A percentile compares a stretch with the other conserved stretches of the same genome.
Evolutionary conservation across 495 filamentous ascomycete genomes (phyloP).

Genomic region (Penicillium desertorum): DNA sequence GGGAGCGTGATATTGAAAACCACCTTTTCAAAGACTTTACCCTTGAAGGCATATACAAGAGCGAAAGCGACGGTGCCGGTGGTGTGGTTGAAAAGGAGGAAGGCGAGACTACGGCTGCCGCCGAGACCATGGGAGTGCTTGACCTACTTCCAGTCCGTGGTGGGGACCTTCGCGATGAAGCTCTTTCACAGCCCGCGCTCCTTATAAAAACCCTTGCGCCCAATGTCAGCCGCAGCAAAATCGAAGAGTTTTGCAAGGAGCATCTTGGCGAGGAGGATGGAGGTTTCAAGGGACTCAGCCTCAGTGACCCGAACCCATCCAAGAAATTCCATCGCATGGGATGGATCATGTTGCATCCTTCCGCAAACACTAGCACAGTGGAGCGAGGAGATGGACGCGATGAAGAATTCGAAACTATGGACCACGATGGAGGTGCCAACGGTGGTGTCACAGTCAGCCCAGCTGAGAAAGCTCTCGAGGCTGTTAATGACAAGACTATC

Average conservation of each 20-base stretch:
- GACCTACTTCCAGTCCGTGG: slow-evolving; percentile 79
- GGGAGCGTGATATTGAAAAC: slow-evolving; percentile 76
- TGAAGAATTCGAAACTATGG: slow-evolving; percentile 61
- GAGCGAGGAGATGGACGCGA: slow-evolving; percentile 61
- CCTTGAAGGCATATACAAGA: slow-evolving; percentile 92
- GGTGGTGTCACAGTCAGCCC: slow-evolving; percentile 41
- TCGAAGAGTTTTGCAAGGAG: slow-evolving; percentile 90
- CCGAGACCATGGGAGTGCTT: slow-evolving; percentile 88
- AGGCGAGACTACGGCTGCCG: slow-evolving; percentile 83
- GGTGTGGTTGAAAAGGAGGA: slow-evolving; percentile 92
- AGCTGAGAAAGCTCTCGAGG: slow-evolving; percentile 83
- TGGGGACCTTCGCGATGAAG: slow-evolving; percentile 81
- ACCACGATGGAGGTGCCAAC: slow-evolving; percentile 36
- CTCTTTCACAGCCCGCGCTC: slow-evolving; percentile 79
- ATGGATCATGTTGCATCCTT: slow-evolving; percentile 92
- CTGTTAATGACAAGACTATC: slow-evolving; percentile 94
- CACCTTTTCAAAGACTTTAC: slow-evolving; percentile 93
- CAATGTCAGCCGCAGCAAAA: slow-evolving; percentile 88
- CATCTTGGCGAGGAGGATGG: slow-evolving; percentile 83
- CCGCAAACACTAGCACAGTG: slow-evolving; percentile 57
- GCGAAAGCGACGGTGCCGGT: slow-evolving; percentile 82
- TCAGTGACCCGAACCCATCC: slow-evolving; percentile 93
- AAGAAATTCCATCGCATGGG: slow-evolving; percentile 98
- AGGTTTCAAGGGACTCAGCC: slow-evolving; percentile 85
- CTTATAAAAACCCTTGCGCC: slow-evolving; percentile 98